Evolutionary conservation across 768 basidiomycete genomes (phyloP), one percentile per base, ranked within the genome.

Genomic region (Serendipita indica): DNA sequence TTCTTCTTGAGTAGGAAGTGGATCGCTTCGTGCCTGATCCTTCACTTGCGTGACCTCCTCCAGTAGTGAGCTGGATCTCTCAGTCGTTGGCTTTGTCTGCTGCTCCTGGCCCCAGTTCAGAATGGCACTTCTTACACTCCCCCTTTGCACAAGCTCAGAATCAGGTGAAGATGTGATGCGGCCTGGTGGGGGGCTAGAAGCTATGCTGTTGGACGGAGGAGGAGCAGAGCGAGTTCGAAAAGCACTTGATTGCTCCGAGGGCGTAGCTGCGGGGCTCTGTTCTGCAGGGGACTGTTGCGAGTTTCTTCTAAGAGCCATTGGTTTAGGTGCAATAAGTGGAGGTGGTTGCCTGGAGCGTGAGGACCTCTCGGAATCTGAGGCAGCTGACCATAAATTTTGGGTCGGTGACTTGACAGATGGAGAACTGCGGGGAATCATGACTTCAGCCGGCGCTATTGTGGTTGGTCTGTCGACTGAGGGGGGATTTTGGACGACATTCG

Each of bases 281-380:
- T 54, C 49, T 54, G 49, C 16, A 27, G 49, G 49, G 30, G 49
- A 27, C 30, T 18, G 49, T 54, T 27, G 20, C n/a, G 49, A 54
- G n/a, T 54, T 54, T 10, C 49, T 25, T 25, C 49, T 18, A 18
- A 54, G n/a, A n/a, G 16, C 49, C 30, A 27, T n/a, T 27, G 49
- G 49, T 27, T 54, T 54, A 27, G 49, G 49, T 27, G 49, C 49
- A 32, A 54, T 28, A 3, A 54, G 20, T 5, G 49, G 49, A 25
- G 49, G 49, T 10, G 30, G 10, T 27, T 27, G 49, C 49, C 30
- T 54, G 20, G 30, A 10, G 30, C 49, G 49, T 5, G 41, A n/a
- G n/a, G n/a, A n/a, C n/a, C n/a, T n/a, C n/a, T n/a, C n/a, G n/a
- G n/a, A n/a, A n/a, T n/a, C n/a, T n/a, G n/a, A n/a, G n/a, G n/a